Evolutionary conservation across 2,329 filamentous ascomycete species (phyloP), one percentile per base, ranked within the genome.

Genomic region (Aspergillus thermomutatus): DNA sequence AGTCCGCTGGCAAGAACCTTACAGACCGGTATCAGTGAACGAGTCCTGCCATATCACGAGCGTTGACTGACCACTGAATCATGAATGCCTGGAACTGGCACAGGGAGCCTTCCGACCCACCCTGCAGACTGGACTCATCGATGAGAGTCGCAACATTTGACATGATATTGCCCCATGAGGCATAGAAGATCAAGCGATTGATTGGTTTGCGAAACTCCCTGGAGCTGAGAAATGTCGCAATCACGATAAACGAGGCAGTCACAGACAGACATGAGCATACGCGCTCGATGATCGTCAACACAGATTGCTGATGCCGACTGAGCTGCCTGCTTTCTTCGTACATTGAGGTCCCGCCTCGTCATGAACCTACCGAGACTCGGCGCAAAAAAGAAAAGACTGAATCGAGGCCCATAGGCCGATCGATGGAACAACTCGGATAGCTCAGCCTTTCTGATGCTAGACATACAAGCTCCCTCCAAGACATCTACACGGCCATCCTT

Each of bases 181-280:
- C 89, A 69, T 87, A 92, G 72, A 92, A 92, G 25, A 92, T 85
- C 0, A 93, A 80, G 23, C 90, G 81, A 67, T 92, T 92, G 75
- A 92, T 91, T 3, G 66, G 66, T 46, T 62, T 67, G 47, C 59
- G 57, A 51, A 69, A 69, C 23, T 55, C 57, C 10, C 48, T 52
- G 5, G 53, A 59, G 9, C 55, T 46, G 9, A 62, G 19, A 50
- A 64, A 69, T n/a, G 56, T 64, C 6, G 41, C 14, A 28, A 69
- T 60, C 17, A 69, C 57, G 48, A 68, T 59, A 27, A 62, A 17
- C 37, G 58, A 64, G 4, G 54, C 49, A 11, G 55, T 25, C 10
- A 68, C 49, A 4, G 66, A 69, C 9, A 67, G 8, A n/a, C 49
- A 46, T 19, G 66, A 64, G 50, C 54, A 58, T 27, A 60, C 60